Evolutionary conservation across 805 yeast species (phyloP), one percentile per base, ranked within the genome.

Genomic region (Lipomyces mesembrius): DNA sequence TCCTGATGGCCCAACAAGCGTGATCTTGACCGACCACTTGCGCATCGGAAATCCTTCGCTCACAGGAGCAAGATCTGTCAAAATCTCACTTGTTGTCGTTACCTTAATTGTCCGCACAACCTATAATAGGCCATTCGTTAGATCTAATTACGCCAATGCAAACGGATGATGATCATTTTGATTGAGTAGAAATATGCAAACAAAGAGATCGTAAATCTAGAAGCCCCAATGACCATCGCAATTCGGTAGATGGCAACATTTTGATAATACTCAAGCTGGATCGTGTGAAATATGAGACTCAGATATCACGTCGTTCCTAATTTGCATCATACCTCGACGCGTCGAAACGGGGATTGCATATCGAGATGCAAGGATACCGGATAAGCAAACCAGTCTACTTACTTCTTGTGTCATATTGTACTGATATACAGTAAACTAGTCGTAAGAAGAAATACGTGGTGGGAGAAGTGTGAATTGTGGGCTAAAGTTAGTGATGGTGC

Each of bases 31-130:
- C 58, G 90, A 84, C 99, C 99, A 94, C 78, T 87, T 87, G 76
- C 98, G 88, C 90, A 94, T 89, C 20, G 99, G 98, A 77, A 89
- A 94, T 9, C 91, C 91, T 77, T 91, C 96, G 72, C 90, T 92
- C 65, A 90, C 95, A 17, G 93, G 88, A 14, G 96, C 90, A 32
- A 88, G 87, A 74, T 90, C 97, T 67, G 87, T 87, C 69, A 92
- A 80, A 71, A 94, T 84, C 75, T 88, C 62, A 25, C 71, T 66
- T 37, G 65, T 37, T 9, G 72, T 69, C 54, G 69, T 61, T 7
- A 69, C 52, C 51, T 60, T 69, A 53, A 69, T 67, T 20, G 68
- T 67, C 43, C 72, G 62, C n/a, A 43, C 57, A 12, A 67, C 68
- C 72, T 69, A 39, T n/a, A 34, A 25, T 32, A 43, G 62, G 35